Base-by-base conservation (phyloP, 371 early-diverging fungal species). In the Haplosporangium sp. region DNA sequence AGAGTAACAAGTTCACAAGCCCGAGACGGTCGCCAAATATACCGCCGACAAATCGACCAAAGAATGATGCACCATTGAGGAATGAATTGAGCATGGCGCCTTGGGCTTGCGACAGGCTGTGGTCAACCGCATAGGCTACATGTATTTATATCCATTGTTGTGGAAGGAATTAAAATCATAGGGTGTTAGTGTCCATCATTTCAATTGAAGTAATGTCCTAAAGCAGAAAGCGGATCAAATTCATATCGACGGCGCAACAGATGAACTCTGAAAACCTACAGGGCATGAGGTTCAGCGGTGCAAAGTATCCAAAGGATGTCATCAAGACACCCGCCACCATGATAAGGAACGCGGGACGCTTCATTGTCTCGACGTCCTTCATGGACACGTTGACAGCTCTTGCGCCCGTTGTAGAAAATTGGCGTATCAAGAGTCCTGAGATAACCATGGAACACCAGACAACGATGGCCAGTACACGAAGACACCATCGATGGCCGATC, bases 51-150 rank as follows among this genome's bases (percentile, higher is more conserved):
- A 83, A 62, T 0, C 82, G 83, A 11, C 89, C 89, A 47, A 87
- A 66, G 66, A 87, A 74, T 41, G 87, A 85, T 36, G 84, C 64
- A n/a, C 83, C 80, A 53, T 86, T 82, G 63, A 82, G 69, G 55
- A 84, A 61, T 38, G 83, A 83, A 67, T 86, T 76, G 18, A 88
- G 55, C 65, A 83, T 67, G n/a, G 69, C 69, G 18, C 81, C 82
- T 20, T 76, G 77, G 11, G 55, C 46, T 9, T 53, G 64, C 7
- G 82, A 45, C 14, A 83, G 55, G 4, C 60, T 53, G n/a, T 69
- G 45, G 61, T 86, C 69, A 58, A 86, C 55, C 47, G 81, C 36
- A 54, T 81, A 76, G 65, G 81, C 55, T 77, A 55, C 14, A n/a
- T 47, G 82, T 53, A 83, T 72, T 18, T 29, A 29, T 29, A 29